A percentile compares a stretch with the other conserved stretches of the same genome.
Conservation (phyloP, 1,139 yeast genomes). For the Saccharomyces hybrid region DNA sequence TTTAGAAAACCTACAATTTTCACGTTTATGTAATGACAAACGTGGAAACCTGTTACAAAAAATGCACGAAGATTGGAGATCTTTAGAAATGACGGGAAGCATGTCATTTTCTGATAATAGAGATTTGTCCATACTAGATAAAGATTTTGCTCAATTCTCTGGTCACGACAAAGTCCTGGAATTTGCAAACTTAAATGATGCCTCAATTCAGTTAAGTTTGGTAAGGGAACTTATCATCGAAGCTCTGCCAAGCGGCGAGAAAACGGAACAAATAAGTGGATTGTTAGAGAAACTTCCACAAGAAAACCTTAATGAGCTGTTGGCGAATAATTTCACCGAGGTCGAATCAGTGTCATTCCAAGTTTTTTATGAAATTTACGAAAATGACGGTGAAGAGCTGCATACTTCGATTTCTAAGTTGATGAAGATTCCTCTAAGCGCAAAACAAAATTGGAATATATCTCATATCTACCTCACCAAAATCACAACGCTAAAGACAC, state of each 20-base stretch:
- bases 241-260: conserved; percentile 14
- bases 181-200: conserved; percentile 14
- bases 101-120: conserved; percentile 23
- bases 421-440: conserved; percentile 13
- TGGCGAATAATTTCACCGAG: conserved; percentile 8
- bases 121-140: conserved; percentile 21
- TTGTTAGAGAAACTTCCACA: conserved; percentile 3
- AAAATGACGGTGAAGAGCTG: conserved; percentile 11
- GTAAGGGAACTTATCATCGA: conserved; percentile 24
- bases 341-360: conserved; percentile 20
- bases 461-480: conserved; percentile 21
- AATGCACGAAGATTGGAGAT: conserved; percentile 14
- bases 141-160: not conserved
- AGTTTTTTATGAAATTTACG: conserved; percentile 17
- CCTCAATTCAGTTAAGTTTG: conserved; percentile 13
- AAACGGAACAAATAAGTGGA: conserved; percentile 9
- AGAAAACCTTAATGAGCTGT: not conserved
- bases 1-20: conserved; percentile 18
- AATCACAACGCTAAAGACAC: conserved; percentile 30
- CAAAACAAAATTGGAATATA: conserved; percentile 1
- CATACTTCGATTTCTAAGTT: conserved; percentile 6
- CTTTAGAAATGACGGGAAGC: conserved; percentile 8
- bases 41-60: conserved; percentile 14
- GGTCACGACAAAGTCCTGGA: conserved; percentile 6
- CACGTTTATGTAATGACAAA: conserved; percentile 29